Percentiles rank a stretch among this genome's conserved stretches.
phyloP scores from a whole-genome alignment of 805 yeast genomes.

The Starmera quercuum region DNA sequence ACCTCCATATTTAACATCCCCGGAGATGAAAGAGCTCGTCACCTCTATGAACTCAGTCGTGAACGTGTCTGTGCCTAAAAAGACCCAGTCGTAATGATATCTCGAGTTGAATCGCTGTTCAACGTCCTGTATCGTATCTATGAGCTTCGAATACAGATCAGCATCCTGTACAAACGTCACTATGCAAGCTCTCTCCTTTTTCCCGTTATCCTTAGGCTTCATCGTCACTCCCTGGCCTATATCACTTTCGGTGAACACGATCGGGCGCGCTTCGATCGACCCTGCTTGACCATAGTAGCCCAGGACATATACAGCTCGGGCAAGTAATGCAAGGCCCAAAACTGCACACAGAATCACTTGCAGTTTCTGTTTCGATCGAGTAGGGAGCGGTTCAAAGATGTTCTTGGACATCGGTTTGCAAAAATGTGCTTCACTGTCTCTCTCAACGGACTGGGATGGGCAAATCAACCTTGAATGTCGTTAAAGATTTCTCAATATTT shows the following conservation, averaged over 20 bases:
- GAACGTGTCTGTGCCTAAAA: conserved; percentile 59
- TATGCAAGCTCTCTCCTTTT: conserved; percentile 48
- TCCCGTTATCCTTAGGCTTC: conserved; percentile 19
- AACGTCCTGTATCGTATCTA: conserved; percentile 48
- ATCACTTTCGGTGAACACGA: conserved; percentile 1
- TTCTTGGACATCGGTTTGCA: no score
- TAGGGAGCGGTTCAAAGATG: no score
- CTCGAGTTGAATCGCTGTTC: conserved; percentile 56
- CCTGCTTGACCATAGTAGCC: no score
- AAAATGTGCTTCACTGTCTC: no score
- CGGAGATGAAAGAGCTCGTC: conserved; percentile 41
- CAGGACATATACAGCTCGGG: no score
- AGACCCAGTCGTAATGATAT: conserved; percentile 69
- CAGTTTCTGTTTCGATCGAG: no score
- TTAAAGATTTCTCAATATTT: no score
- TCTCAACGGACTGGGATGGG: no score
- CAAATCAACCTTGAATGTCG: no score
- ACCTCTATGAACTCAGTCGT: conserved; percentile 38
- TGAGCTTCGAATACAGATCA: conserved; percentile 46
- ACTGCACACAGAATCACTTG: no score
- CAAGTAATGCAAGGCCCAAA: no score
- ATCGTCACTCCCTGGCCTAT: neutral
- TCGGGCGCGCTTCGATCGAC: no score
- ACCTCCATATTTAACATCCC: conserved; percentile 50
- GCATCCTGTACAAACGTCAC: conserved; percentile 55